Percentiles rank a stretch among this genome's conserved stretches.
phyloP scores from a whole-genome alignment of 768 basidiomycete genomes.

The Xerocomellus intermedius region DNA sequence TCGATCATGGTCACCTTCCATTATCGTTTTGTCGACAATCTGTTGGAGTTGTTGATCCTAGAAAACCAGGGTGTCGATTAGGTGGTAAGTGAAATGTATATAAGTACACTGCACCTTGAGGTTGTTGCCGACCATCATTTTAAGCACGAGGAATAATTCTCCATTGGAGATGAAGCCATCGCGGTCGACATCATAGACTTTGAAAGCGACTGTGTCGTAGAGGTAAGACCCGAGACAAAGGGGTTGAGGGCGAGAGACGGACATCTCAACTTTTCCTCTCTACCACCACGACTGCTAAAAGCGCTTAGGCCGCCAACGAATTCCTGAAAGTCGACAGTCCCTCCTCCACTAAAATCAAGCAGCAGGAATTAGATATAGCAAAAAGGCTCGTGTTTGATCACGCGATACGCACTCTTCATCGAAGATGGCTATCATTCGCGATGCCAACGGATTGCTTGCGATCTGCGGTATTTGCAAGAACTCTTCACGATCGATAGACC shows the following conservation, averaged over 20 bases:
- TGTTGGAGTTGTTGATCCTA: constrained; percentile 98
- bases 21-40: constrained; percentile 99
- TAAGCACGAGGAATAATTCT: constrained; percentile 95
- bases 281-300: constrained; percentile 93
- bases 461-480: constrained; percentile 99
- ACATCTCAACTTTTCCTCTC: constrained; percentile 97
- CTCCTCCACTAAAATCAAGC: constrained; percentile 71
- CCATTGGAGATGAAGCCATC: constrained; percentile 98
- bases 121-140: constrained; percentile 99
- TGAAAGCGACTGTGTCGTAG: constrained; percentile 84
- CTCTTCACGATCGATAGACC: constrained; percentile 97
- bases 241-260: constrained; percentile 33
- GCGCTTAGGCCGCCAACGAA: constrained; percentile 98
- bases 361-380: background rate
- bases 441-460: constrained; percentile 94
- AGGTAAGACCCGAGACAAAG: background rate
- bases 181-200: constrained; percentile 98
- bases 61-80: background rate
- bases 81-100: background rate
- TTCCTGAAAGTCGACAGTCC: constrained; percentile 98
- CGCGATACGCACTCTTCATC: constrained; percentile 86
- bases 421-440: constrained; percentile 98
- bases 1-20: constrained; percentile 98
- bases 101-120: constrained; percentile 64
- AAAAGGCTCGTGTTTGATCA: constrained; percentile 1